These are phyloP conservation scores for Rhodotorula toruloides DNA, from an alignment of 768 basidiomycete species.

Conservation along the genomic window DNA sequence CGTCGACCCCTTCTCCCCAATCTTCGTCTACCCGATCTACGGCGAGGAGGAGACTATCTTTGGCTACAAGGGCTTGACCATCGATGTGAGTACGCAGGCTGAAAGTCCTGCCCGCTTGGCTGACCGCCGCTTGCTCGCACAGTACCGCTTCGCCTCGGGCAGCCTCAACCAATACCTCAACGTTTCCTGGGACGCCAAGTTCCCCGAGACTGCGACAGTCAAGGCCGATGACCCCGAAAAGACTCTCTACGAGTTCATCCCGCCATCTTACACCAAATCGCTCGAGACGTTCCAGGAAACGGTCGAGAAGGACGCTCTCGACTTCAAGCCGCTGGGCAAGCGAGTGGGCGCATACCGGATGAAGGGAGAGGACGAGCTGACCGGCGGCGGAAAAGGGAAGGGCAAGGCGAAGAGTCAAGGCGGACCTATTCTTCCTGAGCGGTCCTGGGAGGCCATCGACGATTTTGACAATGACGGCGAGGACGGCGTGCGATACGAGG, in stretches of 20 bases:
- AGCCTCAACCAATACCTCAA: conserved; percentile 71
- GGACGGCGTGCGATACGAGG: conserved; percentile 72
- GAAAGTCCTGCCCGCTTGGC: not conserved
- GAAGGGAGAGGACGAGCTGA: conserved; percentile 45
- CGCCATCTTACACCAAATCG: conserved; percentile 66
- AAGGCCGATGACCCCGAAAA: conserved; percentile 84
- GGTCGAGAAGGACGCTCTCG: conserved; percentile 70
- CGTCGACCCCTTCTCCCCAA: conserved; percentile 68
- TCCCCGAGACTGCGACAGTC: conserved; percentile 54
- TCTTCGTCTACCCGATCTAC: conserved; percentile 94
- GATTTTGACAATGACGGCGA: conserved; percentile 46
- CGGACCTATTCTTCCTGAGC: conserved; percentile 19
- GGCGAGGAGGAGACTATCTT: conserved; percentile 96
- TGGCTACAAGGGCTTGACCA: conserved; percentile 75
- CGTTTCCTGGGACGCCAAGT: conserved; percentile 62
- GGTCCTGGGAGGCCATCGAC: conserved; percentile 28
- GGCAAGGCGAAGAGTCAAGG: conserved; percentile 49
- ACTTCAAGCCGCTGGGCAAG: conserved; percentile 71
- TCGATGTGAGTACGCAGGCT: conserved; percentile 61
- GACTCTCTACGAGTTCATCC: conserved; percentile 68
- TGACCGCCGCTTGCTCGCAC: not conserved
- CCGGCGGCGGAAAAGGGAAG: conserved; percentile 59
- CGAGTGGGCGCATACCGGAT: conserved; percentile 72
- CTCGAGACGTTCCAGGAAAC: conserved; percentile 61
- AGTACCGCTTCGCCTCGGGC: conserved; percentile 84